Evolutionary conservation across 495 filamentous ascomycete species (phyloP), one percentile per base, ranked within the genome.

Genomic region (Hypoxylon crocopeplum): DNA sequence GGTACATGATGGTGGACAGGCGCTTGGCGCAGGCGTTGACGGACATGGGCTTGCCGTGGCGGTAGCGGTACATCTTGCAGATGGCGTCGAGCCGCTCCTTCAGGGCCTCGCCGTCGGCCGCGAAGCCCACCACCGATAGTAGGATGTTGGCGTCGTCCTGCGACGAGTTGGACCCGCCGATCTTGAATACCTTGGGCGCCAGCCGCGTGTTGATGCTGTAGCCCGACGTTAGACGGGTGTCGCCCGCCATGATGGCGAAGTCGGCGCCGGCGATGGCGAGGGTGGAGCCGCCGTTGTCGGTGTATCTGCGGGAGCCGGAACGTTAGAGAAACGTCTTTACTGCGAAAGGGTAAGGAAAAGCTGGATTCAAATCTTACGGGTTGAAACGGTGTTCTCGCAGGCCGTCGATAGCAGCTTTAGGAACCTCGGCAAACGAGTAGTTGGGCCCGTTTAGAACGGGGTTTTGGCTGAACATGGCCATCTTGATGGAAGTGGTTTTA

Each of bases 171-270:
- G 92, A 89, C 45, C 90, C 91, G 29, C 95, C 94, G 66, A 98
- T 96, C 76, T 88, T 91, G 85, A 95, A 98, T 32, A 98, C 88
- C 74, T 98, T 98, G 27, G 92, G 93, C 29, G 88, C 83, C 78
- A 88, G 92, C 45, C 94, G 89, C 21, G 92, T 91, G 80, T 98
- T 96, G 84, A 98, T 98, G 81, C 89, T 98, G 85, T 98, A 98
- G 71, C 94, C 94, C 33, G 88, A 86, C 37, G 93, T 96, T 52
- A 89, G 88, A 63, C 94, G 90, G 52, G 94, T 98, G 77, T 98
- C 94, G 73, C 94, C 94, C 37, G 94, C 94, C 70, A 98, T 82
- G 74, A 98, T 93, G 50, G 92, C 82, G 80, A 98, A 98, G 77
- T 94, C 88, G 69, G 86, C 86, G 64, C 94, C 94, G 27, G 89